Evolutionary conservation across 371 early-diverging fungal species (phyloP), one percentile per base, ranked within the genome.

Genomic region (Mortierella sp.): DNA sequence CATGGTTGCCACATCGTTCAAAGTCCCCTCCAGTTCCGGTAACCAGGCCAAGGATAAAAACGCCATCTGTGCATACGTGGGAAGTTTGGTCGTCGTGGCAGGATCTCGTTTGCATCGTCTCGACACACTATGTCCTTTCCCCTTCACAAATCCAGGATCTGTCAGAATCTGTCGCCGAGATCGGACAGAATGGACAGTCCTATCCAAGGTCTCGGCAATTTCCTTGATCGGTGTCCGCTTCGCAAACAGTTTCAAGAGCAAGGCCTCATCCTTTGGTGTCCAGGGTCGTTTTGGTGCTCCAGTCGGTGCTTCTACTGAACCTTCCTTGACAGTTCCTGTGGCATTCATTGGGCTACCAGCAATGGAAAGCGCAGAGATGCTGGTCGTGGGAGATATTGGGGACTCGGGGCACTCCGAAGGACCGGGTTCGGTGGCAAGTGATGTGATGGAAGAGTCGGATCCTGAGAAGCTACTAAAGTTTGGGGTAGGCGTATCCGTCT

Each of bases 61-160:
- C 3, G 67, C 72, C 72, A 72, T 72, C 41, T 72, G 72, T n/a
- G 72, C 65, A 66, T 72, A 72, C 11, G 72, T 72, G 1, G 72
- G 72, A 4, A 72, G 55, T 31, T 72, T 72, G 28, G 62, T 65
- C 6, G 63, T 61, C 17, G 64, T 60, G 0, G 64, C 50, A 1
- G 72, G 59, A 34, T 72, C 72, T 24, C 31, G 62, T 41, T 61
- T 60, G 24, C 66, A 62, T 6, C 72, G 66, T 9, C 72, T 56
- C 4, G 72, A 65, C 8, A 65, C 66, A 12, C 62, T 56, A 44
- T 72, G 72, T 0, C 72, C 72, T 27, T 64, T 59, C 9, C 72
- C 72, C 56, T 64, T 71, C 21, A 71, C 72, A 44, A 71, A 71
- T 4, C 72, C 72, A 19, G 72, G 72, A n/a, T 71, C 72, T 0